Evolutionary conservation across 2,329 filamentous ascomycete genomes (phyloP), one percentile per base, ranked within the genome.

Genomic region (Salinomyces thailandicus): DNA sequence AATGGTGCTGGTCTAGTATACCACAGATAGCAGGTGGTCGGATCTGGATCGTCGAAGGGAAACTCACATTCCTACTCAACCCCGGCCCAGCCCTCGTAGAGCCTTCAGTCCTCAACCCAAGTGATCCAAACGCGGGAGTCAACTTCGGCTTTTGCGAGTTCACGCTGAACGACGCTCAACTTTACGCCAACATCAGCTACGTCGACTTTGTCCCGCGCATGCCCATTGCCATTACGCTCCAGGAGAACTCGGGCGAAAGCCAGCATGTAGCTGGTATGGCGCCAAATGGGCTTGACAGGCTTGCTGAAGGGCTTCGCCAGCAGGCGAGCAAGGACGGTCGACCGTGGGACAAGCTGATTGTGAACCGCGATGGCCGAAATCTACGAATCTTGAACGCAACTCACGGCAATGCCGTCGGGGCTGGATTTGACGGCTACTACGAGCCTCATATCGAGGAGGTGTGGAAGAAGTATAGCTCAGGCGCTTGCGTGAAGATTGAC

Each of bases 341-440:
- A 33, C 72, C 72, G 0, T 85, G 80, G 81, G 69, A 77, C 46
- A 67, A 75, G 47, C 67, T 83, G 27, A 62, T 76, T 32, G 62
- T 75, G 33, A 13, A 50, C 24, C 48, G 53, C 20, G 47, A 58
- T 11, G 49, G 56, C 5, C 57, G 58, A 8, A 58, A 61, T 17
- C 51, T 69, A 8, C 61, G 67, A 2, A 61, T 63, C 0, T 49
- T 71, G 15, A 64, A 62, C 24, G 64, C 67, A 0, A 68, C 66
- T 34, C 64, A 67, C 32, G 63, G 63, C 36, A 52, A 62, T 29
- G 68, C 69, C 1, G 55, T 62, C 5, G 66, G 68, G 36, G 58
- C 59, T 4, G 60, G 66, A n/a, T 75, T 75, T 57, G 56, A 57
- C 4, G 62, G 60, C 15, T 76, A 76, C 54, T 77, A 64, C 50